Evolutionary conservation across 257 asterid species (phyloP).

Genomic region (Solanum peruvianum): DNA sequence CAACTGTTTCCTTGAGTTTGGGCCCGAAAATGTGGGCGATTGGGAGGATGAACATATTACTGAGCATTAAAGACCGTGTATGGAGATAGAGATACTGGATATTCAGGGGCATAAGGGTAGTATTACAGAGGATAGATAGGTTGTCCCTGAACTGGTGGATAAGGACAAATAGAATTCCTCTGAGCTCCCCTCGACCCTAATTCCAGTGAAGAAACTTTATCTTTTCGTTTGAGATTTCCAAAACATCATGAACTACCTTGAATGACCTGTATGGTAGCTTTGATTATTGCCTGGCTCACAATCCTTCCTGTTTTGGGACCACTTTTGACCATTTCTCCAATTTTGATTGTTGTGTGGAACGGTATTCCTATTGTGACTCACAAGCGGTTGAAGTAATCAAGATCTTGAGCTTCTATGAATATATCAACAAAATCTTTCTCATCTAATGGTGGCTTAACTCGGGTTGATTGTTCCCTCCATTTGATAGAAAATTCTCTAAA

Average conservation of each 20-base stretch:
- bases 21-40: no score
- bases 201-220: neutral
- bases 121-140: neutral
- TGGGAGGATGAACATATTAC: neutral
- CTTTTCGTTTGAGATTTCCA: no score
- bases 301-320: neutral
- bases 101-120: no score
- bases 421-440: neutral
- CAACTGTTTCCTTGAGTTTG: neutral
- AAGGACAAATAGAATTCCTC: neutral
- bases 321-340: neutral
- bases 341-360: neutral
- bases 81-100: no score
- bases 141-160: neutral
- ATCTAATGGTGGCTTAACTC: neutral
- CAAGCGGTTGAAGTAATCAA: neutral
- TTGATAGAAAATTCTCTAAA: neutral
- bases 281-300: no score
- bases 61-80: no score
- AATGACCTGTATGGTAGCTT: neutral
- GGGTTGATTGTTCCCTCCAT: neutral
- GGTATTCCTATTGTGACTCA: neutral
- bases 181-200: neutral
- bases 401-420: neutral
- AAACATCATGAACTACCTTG: neutral